Evolutionary conservation across 164 flowering plant species (phyloP).

Genomic region (Liriodendron chinense): DNA sequence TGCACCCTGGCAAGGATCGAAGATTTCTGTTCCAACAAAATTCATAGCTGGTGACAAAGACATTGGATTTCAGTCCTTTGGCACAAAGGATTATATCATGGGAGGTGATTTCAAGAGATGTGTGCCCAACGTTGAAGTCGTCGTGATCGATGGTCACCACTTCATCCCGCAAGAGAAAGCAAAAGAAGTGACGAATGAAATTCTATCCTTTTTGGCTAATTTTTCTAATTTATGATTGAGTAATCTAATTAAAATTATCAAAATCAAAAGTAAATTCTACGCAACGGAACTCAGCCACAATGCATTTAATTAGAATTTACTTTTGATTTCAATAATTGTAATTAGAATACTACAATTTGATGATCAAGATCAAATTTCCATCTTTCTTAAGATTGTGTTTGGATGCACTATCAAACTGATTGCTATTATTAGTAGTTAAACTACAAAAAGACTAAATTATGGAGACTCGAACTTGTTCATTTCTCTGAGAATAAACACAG

Average conservation of each 20-base stretch:
- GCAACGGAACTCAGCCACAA: too few species aligned
- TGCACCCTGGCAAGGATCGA: constrained; percentile 46
- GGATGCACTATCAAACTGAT: too few species aligned
- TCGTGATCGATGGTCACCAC: constrained; percentile 12
- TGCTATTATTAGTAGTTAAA: too few species aligned
- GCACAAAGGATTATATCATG: constrained; percentile 31
- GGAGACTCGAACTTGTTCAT: too few species aligned
- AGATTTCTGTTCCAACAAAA: constrained; percentile 42
- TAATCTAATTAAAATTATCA: not conserved
- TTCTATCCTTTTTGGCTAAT: not conserved
- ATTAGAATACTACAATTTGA: too few species aligned
- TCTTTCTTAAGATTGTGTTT: too few species aligned
- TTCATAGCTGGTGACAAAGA: constrained; percentile 43
- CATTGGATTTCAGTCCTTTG: constrained; percentile 27
- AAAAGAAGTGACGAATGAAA: constrained; percentile 3
- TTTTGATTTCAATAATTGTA: too few species aligned
- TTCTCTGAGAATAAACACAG: too few species aligned
- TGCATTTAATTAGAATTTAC: too few species aligned
- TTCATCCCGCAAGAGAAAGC: constrained; percentile 16
- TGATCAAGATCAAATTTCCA: too few species aligned
- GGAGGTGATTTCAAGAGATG: constrained; percentile 28
- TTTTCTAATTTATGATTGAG: not conserved
- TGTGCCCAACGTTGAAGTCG: constrained; percentile 7
- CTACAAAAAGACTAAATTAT: too few species aligned
- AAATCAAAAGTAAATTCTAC: too few species aligned